phyloP scores from a whole-genome alignment of 306 rosid species.

The Fragaria nilgerrensis region DNA sequence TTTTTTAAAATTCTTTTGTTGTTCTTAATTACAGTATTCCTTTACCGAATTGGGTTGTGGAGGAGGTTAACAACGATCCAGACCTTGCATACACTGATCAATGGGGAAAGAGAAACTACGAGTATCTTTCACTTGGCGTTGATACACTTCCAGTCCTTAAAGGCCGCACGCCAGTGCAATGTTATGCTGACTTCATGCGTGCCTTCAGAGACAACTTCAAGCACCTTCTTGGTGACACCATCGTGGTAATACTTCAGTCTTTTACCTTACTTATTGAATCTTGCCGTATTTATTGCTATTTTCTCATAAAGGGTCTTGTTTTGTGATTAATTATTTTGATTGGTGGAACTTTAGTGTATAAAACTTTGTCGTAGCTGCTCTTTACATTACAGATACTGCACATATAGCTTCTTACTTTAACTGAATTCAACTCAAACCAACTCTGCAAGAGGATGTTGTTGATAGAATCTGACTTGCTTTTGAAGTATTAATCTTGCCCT shows the following conservation, averaged over 20 bases:
- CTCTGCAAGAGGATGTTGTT: not conserved
- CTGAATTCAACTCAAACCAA: not conserved
- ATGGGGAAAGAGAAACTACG: constrained; percentile 90
- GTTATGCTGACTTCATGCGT: constrained; percentile 90
- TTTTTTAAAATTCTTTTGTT: not conserved
- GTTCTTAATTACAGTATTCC: constrained; percentile 70
- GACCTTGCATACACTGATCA: constrained; percentile 95
- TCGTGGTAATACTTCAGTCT: constrained; percentile 53
- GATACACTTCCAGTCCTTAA: constrained; percentile 86
- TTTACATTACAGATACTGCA: not conserved
- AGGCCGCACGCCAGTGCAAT: constrained; percentile 89
- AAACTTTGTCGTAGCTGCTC: not conserved
- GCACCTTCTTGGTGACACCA: constrained; percentile 82
- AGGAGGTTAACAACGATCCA: constrained; percentile 67
- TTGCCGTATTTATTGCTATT: not conserved
- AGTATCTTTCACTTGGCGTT: constrained; percentile 80
- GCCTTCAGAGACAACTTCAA: constrained; percentile 80
- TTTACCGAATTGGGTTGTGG: constrained; percentile 84
- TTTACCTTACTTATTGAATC: not conserved
- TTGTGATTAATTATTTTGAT: not conserved
- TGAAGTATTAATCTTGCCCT: not conserved
- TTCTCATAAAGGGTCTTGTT: not conserved
- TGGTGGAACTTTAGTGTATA: not conserved
- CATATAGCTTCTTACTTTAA: not conserved
- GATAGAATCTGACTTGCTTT: not conserved